Evolutionary conservation across 495 filamentous ascomycete species (phyloP).

Genomic region (Sphaerosporella brunnea): DNA sequence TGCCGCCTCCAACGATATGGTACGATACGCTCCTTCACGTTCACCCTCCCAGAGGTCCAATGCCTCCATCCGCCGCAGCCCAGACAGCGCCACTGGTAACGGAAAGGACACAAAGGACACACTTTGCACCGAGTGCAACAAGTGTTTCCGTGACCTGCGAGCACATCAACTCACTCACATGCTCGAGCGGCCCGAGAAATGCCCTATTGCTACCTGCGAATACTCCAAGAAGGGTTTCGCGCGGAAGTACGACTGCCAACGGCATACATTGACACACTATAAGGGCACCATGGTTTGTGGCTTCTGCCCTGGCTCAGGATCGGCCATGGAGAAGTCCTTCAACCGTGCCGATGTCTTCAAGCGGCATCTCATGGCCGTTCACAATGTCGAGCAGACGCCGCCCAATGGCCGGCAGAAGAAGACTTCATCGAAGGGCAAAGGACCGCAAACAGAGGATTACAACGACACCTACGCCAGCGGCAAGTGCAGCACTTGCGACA

Average conservation of each 20-base stretch:
- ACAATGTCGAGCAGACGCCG: constrained; percentile 86
- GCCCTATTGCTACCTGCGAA: constrained; percentile 82
- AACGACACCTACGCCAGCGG: constrained; percentile 40
- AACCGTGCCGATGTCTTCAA: constrained; percentile 99
- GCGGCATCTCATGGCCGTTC: constrained; percentile 81
- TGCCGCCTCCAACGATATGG: constrained; percentile 8
- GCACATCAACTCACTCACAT: constrained; percentile 95
- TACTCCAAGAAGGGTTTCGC: constrained; percentile 94
- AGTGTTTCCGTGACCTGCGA: constrained; percentile 22
- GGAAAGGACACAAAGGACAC: constrained; percentile 24
- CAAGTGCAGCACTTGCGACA: constrained; percentile 89
- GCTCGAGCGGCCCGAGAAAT: constrained; percentile 87
- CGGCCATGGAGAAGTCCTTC: constrained; percentile 89
- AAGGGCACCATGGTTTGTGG: constrained; percentile 99
- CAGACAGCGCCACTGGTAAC: constrained; percentile 18
- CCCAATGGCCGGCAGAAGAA: constrained; percentile 88
- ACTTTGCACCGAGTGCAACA: constrained; percentile 23
- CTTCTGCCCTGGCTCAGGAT: constrained; percentile 86
- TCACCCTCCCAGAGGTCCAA: constrained; percentile 18
- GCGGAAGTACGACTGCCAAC: constrained; percentile 94
- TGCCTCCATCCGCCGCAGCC: constrained; percentile 8
- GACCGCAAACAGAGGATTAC: constrained; percentile 16
- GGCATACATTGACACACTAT: constrained; percentile 97
- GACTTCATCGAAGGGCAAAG: constrained; percentile 31
- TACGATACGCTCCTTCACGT: constrained; percentile 6